Evolutionary conservation across 2,329 filamentous ascomycete genomes (phyloP), one percentile per base, ranked within the genome.

Genomic region (Pseudohalonectria lignicola): DNA sequence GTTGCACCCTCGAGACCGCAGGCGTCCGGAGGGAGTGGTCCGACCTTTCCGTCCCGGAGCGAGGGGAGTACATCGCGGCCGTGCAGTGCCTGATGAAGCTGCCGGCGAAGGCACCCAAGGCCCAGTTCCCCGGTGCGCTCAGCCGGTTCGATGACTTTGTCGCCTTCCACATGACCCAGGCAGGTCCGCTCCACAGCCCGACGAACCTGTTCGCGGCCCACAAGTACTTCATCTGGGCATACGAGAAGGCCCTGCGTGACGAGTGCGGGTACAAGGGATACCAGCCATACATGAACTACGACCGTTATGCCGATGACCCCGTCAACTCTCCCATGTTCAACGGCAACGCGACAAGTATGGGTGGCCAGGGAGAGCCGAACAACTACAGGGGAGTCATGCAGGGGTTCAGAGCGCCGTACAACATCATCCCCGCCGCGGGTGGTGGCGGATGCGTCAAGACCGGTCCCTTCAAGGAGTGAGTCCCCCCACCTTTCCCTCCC

Each of bases 401-500:
- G 35, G 35, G 35, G 11, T 37, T 37, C 28, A 23, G 28, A 4
- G 35, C 28, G 6, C 35, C 35, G 5, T 37, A 37, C n/a, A 57
- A 67, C 43, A 53, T 56, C 15, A 57, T 70, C 26, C 54, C 57
- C 29, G 50, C 69, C 0, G 72, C 62, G 10, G 61, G 61, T 4
- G 74, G 73, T 11, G 73, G 74, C 19, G 73, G 72, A 3, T 77
- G 73, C 47, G 59, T 76, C 4, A 60, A 53, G 3, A 53, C 53
- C 3, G 70, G 71, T 0, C 72, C 72, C 0, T 62, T 74, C 17
- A 52, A 52, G 19, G 62, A 63, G 53, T 61, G 15, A 18, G 36
- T 36, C 18, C 13, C 5, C 1, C 11, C 36, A 5, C 3, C 6
- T 3, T 17, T 31, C 26, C 19, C 5, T 29, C 23, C 19, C 13